A percentile compares a stretch with the other conserved stretches of the same genome.
Conservation (phyloP, 139 green algal species). For the Yamagishiella unicocca region DNA sequence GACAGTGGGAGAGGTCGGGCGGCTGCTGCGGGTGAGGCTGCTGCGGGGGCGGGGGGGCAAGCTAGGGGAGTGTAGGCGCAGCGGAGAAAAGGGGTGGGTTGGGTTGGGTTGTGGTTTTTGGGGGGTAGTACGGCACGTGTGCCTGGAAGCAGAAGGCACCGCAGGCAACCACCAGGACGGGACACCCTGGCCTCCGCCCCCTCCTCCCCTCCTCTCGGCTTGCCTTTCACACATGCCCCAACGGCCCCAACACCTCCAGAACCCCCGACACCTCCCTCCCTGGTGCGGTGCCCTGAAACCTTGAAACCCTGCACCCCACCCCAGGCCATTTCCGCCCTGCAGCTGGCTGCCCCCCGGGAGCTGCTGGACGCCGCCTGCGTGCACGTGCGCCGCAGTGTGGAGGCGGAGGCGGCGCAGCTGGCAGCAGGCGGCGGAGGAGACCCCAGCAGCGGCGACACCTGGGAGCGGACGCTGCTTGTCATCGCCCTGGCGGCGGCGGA, state of each 20-base stretch:
- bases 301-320: no score
- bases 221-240: no score
- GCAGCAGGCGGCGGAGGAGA: not conserved
- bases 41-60: not conserved
- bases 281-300: no score
- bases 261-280: no score
- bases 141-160: no score
- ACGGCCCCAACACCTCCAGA: no score
- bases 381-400: not conserved
- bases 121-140: no score
- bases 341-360: not conserved
- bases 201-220: no score
- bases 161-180: no score
- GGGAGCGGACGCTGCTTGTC: not conserved
- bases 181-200: no score
- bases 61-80: not conserved
- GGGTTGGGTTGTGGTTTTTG: no score
- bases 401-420: not conserved
- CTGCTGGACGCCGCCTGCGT: not conserved
- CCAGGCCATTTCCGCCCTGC: not conserved
- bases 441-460: not conserved
- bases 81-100: no score
- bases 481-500: not conserved
- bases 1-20: not conserved
- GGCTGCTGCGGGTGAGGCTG: not conserved